phyloP scores from a whole-genome alignment of 2,329 filamentous ascomycete genomes.

The Alternaria brassicae region DNA sequence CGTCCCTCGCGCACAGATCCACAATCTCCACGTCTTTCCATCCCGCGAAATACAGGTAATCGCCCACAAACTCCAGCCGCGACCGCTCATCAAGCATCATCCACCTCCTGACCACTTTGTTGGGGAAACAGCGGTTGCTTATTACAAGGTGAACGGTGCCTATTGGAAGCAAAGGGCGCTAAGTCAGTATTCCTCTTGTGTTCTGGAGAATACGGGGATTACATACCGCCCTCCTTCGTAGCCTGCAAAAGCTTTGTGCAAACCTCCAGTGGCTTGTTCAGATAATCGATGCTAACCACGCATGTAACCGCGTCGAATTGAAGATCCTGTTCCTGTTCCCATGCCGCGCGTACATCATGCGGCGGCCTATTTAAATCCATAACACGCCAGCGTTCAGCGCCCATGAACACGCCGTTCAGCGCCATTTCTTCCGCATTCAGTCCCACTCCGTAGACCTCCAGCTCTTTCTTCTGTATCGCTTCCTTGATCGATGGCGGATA shows the following conservation, averaged over 20 bases:
- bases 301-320: conserved; percentile 58
- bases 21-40: conserved; percentile 63
- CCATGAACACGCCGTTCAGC: conserved; percentile 46
- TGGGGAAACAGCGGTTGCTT: conserved; percentile 62
- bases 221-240: conserved; percentile 52
- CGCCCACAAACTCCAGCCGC: conserved; percentile 58
- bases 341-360: conserved; percentile 37
- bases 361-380: conserved; percentile 55
- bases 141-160: conserved; percentile 58
- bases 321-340: conserved; percentile 5
- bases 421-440: conserved; percentile 58
- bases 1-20: conserved; percentile 55
- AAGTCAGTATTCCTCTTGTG: background rate
- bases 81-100: conserved; percentile 55
- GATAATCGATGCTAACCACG: conserved; percentile 61
- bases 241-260: conserved; percentile 52
- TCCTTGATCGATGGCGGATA: conserved; percentile 49
- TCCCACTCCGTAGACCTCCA: conserved; percentile 57
- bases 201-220: background rate
- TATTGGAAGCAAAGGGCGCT: background rate
- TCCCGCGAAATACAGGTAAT: conserved; percentile 60
- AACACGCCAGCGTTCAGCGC: conserved; percentile 40
- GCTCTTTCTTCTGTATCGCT: conserved; percentile 38
- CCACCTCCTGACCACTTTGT: conserved; percentile 60
- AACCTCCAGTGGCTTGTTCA: conserved; percentile 56